A percentile compares a stretch with the other conserved stretches of the same genome.
Evolutionary conservation across 2,329 filamentous ascomycete genomes (phyloP).

Genomic region (Macrophomina tecta): DNA sequence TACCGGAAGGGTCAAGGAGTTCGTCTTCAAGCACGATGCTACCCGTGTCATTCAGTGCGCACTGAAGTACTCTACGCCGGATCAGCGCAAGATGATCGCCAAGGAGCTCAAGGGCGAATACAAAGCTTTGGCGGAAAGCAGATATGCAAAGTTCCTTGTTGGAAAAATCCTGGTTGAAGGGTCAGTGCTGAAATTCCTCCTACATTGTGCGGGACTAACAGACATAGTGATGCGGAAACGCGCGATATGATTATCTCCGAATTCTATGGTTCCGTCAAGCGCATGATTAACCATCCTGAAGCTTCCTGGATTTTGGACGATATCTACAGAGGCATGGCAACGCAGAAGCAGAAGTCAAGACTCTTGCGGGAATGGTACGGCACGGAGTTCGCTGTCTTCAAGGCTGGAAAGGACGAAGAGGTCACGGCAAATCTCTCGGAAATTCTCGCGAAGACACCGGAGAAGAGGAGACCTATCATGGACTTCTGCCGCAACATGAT

Average conservation of each 20-base stretch:
- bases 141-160: conserved; percentile 96
- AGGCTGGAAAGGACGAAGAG: conserved; percentile 58
- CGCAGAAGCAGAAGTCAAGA: conserved; percentile 80
- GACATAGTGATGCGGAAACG: conserved; percentile 73
- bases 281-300: conserved; percentile 94
- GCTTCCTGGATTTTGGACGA: conserved; percentile 98
- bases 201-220: conserved; percentile 6
- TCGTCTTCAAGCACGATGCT: conserved; percentile 97
- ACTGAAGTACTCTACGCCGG: conserved; percentile 88
- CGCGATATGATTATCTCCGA: conserved; percentile 89
- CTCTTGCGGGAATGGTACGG: conserved; percentile 96
- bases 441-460: conserved; percentile 78
- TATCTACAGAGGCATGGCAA: conserved; percentile 88
- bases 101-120: conserved; percentile 85
- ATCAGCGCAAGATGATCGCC: conserved; percentile 86
- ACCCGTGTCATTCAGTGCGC: conserved; percentile 97
- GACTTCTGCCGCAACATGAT: conserved; percentile 83
- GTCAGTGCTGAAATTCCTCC: conserved; percentile 36
- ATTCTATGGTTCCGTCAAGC: conserved; percentile 92
- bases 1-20: conserved; percentile 88
- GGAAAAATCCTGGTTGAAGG: conserved; percentile 93
- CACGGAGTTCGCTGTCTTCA: conserved; percentile 85
- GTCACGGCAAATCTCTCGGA: conserved; percentile 71
- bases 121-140: conserved; percentile 84
- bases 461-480: conserved; percentile 88